These are phyloP conservation scores for Boletellus ananas DNA, from an alignment of 768 basidiomycete species.

Conservation along the genomic window DNA sequence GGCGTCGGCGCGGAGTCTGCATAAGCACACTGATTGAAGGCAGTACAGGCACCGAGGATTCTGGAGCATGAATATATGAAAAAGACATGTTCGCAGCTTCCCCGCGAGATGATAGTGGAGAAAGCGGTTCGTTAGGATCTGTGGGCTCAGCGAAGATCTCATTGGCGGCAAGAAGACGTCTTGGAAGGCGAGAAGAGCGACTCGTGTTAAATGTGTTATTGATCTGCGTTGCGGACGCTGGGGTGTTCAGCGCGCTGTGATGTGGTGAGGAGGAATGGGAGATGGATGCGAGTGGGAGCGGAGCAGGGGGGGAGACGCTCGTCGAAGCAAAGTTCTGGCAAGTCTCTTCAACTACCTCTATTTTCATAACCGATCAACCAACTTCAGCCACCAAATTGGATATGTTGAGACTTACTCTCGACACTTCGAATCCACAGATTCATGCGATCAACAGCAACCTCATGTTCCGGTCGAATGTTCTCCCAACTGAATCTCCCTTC, in stretches of 20 bases:
- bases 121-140: constrained; percentile 17
- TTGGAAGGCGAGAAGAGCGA: constrained; percentile 49
- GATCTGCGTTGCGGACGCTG: constrained; percentile 21
- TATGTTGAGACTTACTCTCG: constrained; percentile 56
- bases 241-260: constrained; percentile 30
- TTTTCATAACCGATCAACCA: constrained; percentile 4
- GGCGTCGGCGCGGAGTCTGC: constrained; percentile 37
- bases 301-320: constrained; percentile 46
- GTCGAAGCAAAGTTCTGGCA: constrained; percentile 66
- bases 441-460: constrained; percentile 57
- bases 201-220: constrained; percentile 6
- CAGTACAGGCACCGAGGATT: constrained; percentile 18
- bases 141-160: constrained; percentile 56
- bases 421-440: constrained; percentile 79
- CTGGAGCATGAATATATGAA: constrained; percentile 19
- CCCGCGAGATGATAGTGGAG: constrained; percentile 12
- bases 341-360: constrained; percentile 81
- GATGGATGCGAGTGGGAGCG: constrained; percentile 59
- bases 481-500: constrained; percentile 35
- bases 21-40: constrained; percentile 19
- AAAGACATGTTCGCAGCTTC: constrained; percentile 21
- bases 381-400: neutral
- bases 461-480: constrained; percentile 30
- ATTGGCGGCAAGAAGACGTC: constrained; percentile 59
- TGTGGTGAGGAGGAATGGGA: constrained; percentile 45